Percentiles rank a stretch among this genome's conserved stretches.
phyloP scores from a whole-genome alignment of 176 grass and related monocot species.

The Cenchrus americanus region DNA sequence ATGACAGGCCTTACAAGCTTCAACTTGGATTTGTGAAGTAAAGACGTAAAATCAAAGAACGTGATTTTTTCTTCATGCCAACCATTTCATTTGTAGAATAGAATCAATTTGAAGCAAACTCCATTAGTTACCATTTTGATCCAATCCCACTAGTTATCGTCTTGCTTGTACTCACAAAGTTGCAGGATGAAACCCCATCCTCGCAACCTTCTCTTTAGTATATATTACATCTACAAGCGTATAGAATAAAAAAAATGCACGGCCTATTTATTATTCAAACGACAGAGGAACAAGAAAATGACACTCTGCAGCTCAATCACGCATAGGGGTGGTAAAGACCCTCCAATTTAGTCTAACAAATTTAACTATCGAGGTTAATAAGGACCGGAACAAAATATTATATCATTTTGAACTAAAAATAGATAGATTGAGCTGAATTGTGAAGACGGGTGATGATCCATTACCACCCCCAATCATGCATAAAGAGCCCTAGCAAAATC shows the following conservation, averaged over 20 bases:
- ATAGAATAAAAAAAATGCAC: not conserved
- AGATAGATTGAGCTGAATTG: too few relatives aligned
- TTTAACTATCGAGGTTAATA: too few relatives aligned
- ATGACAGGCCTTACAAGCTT: too few relatives aligned
- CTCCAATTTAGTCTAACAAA: too few relatives aligned
- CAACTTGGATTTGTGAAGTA: not conserved
- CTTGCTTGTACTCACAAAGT: not conserved
- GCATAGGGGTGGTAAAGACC: too few relatives aligned
- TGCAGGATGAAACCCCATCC: not conserved
- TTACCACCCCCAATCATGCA: not conserved
- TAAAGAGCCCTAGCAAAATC: not conserved
- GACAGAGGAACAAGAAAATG: not conserved
- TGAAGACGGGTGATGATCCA: too few relatives aligned
- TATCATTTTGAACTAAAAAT: too few relatives aligned
- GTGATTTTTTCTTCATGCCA: not conserved
- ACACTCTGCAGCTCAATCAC: not conserved
- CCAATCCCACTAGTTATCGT: not conserved
- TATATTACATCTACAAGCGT: not conserved
- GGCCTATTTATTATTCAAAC: not conserved
- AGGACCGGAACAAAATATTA: too few relatives aligned
- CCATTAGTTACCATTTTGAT: not conserved
- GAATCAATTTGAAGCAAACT: not conserved
- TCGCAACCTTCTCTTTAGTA: not conserved
- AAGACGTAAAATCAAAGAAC: not conserved
- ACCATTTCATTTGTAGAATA: not conserved